These are phyloP conservation scores for Leccinum uliginosum DNA, from an alignment of 768 basidiomycete genomes.

Conservation along the genomic window DNA sequence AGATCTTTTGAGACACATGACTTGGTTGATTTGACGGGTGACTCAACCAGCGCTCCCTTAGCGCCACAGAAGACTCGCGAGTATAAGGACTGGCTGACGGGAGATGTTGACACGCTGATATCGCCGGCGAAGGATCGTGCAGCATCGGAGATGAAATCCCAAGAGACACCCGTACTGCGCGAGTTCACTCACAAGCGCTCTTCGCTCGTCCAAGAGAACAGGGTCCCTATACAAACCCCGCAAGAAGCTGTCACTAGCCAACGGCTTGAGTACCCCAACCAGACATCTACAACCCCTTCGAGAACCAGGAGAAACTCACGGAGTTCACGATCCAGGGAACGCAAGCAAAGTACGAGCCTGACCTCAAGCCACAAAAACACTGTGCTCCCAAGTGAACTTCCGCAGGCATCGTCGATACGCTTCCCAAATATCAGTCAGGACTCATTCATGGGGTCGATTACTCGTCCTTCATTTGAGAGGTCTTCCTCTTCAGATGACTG, in stretches of 20 bases:
- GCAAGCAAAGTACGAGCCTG: conserved; percentile 10
- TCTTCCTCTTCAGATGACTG: conserved; percentile 43
- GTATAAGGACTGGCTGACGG: conserved; percentile 72
- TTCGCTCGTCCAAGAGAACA: conserved; percentile 55
- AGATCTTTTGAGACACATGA: conserved; percentile 30
- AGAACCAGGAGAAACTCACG: conserved; percentile 16
- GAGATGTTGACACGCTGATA: conserved; percentile 45
- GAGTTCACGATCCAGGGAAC: conserved; percentile 36
- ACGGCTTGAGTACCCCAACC: conserved; percentile 7
- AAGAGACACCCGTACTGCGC: conserved; percentile 50
- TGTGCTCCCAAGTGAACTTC: conserved; percentile 2
- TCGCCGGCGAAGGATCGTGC: conserved; percentile 18
- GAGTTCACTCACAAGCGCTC: conserved; percentile 72
- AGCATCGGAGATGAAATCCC: conserved; percentile 9
- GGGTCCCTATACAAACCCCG: conserved; percentile 23
- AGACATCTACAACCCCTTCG: conserved; percentile 16
- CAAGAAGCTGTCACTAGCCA: conserved; percentile 32
- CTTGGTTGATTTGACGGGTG: conserved; percentile 17
- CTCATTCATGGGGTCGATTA: neutral
- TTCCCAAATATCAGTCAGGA: conserved; percentile 11
- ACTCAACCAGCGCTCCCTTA: conserved; percentile 4
- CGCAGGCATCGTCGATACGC: conserved; percentile 3
- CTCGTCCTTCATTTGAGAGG: conserved; percentile 11
- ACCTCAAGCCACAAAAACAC: conserved; percentile 9
- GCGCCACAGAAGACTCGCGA: conserved; percentile 25